A percentile compares a stretch with the other conserved stretches of the same genome.
Conservation (phyloP, 495 filamentous ascomycete genomes). For the Viridothelium virens region DNA sequence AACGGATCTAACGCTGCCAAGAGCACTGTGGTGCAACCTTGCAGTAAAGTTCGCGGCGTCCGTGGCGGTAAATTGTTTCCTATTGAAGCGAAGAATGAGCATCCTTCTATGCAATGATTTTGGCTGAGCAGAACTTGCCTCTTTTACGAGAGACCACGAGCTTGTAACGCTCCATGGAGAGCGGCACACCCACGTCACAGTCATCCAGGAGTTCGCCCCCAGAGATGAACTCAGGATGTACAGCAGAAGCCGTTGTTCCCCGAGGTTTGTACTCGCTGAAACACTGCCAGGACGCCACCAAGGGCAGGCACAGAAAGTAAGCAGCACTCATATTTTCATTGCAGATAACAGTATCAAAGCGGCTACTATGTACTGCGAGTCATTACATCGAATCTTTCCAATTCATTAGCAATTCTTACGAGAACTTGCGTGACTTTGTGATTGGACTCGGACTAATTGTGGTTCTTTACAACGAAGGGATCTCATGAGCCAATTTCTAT, state of each 20-base stretch:
- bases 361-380: no score
- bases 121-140: neutral
- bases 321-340: no score
- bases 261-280: conserved; percentile 20
- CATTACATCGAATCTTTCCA: no score
- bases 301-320: no score
- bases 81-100: neutral
- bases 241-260: conserved; percentile 19
- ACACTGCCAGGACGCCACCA: no score
- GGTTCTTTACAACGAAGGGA: neutral
- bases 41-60: neutral
- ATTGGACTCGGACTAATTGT: no score
- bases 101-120: neutral
- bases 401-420: no score
- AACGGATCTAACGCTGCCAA: neutral
- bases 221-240: conserved; percentile 28
- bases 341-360: no score
- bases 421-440: no score
- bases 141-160: neutral
- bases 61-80: neutral
- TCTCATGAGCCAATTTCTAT: neutral
- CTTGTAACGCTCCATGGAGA: neutral
- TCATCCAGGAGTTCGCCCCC: conserved; percentile 17
- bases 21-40: neutral
- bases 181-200: conserved; percentile 13